A percentile compares a stretch with the other conserved stretches of the same genome.
Conservation (phyloP, 176 grass and related monocot genomes). For the Hyparrhenia diplandra region DNA sequence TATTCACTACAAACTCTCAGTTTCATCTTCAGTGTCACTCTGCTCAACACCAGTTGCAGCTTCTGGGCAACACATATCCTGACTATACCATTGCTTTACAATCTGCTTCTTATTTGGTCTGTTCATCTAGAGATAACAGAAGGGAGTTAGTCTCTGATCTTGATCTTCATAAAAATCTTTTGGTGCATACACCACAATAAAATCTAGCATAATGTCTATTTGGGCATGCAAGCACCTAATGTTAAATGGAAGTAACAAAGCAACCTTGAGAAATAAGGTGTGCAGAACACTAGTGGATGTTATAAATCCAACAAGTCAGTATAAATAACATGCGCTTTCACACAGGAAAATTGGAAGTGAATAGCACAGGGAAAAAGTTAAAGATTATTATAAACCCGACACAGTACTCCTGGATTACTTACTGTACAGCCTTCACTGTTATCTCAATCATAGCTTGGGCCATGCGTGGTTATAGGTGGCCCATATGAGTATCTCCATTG, state of each 20-base stretch:
- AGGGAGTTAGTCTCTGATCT: too few species aligned
- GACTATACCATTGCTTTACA: too few species aligned
- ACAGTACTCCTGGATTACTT: neutral
- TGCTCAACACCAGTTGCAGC: too few species aligned
- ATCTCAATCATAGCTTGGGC: slow-evolving; percentile 47
- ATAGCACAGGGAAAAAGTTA: neutral
- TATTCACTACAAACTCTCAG: too few species aligned
- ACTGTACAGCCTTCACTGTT: slow-evolving; percentile 21
- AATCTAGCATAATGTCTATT: too few species aligned
- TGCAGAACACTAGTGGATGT: neutral
- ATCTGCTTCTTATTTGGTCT: too few species aligned
- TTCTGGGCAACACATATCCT: too few species aligned
- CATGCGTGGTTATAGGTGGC: slow-evolving; percentile 34
- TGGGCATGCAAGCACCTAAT: neutral
- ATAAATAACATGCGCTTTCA: neutral
- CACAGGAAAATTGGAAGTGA: too few species aligned
- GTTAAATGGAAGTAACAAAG: neutral
- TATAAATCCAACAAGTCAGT: neutral
- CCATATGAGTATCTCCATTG: slow-evolving; percentile 95
- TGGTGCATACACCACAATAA: neutral
- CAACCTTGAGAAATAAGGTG: neutral
- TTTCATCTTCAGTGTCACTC: too few species aligned
- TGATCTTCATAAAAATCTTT: too few species aligned
- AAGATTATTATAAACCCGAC: neutral
- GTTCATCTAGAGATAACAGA: too few species aligned